Conservation (phyloP, 441 rosid genomes). For the Arabidopsis lyrata region DNA sequence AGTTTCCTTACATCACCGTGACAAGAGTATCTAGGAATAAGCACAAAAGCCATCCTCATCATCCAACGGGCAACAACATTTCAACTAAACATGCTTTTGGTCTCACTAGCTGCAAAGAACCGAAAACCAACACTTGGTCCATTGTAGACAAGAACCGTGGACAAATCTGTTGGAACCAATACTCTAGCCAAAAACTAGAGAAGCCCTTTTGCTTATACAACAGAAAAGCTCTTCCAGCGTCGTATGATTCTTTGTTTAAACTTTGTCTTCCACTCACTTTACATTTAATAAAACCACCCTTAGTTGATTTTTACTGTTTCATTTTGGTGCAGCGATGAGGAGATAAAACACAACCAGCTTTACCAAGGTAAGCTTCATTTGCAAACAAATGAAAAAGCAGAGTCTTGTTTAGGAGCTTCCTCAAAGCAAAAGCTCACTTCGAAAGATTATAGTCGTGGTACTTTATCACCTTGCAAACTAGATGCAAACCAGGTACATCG, state of each 20-base stretch:
- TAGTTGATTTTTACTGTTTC: background rate
- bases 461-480: slow-evolving; percentile 71
- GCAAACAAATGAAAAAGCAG: slow-evolving; percentile 58
- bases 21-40: slow-evolving; percentile 32
- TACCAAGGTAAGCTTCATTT: slow-evolving; percentile 56
- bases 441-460: slow-evolving; percentile 57
- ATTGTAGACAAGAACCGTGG: slow-evolving; percentile 56
- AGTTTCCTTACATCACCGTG: slow-evolving; percentile 69
- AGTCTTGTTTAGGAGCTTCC: slow-evolving; percentile 80
- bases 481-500: slow-evolving; percentile 76
- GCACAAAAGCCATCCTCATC: slow-evolving; percentile 22
- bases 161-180: slow-evolving; percentile 78
- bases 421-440: slow-evolving; percentile 67
- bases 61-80: slow-evolving; percentile 37
- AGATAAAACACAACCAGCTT: slow-evolving; percentile 48
- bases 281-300: background rate
- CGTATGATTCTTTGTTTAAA: slow-evolving; percentile 46
- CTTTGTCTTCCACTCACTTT: slow-evolving; percentile 18
- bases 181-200: slow-evolving; percentile 38
- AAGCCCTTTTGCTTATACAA: slow-evolving; percentile 75
- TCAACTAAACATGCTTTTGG: slow-evolving; percentile 50
- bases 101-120: slow-evolving; percentile 76
- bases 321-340: slow-evolving; percentile 58
- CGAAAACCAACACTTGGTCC: slow-evolving; percentile 70
- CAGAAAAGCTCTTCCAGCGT: slow-evolving; percentile 54